A percentile compares a stretch with the other conserved stretches of the same genome.
Evolutionary conservation across 179 eudicot species (phyloP).

Genomic region (Amaranthus tricolor): DNA sequence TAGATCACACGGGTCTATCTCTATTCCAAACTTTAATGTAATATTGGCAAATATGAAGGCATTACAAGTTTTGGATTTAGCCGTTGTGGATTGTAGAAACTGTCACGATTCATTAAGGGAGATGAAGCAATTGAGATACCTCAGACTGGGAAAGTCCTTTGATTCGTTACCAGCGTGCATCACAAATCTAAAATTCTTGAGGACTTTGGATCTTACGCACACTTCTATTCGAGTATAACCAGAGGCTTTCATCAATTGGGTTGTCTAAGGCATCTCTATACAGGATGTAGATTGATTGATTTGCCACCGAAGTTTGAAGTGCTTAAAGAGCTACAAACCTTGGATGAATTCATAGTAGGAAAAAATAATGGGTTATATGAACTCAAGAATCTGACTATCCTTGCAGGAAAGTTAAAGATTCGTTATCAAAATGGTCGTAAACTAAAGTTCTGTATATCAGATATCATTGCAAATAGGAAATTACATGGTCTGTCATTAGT

Average conservation of each 20-base stretch:
- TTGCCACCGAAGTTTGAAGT: constrained; percentile 7
- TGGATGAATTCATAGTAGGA: constrained; percentile 16
- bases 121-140: constrained; percentile 17
- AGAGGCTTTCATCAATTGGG: not conserved
- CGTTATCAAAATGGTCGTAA: not conserved
- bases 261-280: constrained; percentile 5
- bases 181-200: constrained; percentile 17
- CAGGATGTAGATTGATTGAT: not conserved
- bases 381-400: not conserved
- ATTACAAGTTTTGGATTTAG: not conserved
- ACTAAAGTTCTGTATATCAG: too few relatives aligned
- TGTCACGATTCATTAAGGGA: constrained; percentile 18
- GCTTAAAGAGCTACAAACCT: constrained; percentile 12
- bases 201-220: not conserved
- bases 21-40: too few relatives aligned
- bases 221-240: constrained; percentile 11
- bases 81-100: not conserved
- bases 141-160: not conserved
- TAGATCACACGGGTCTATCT: not conserved
- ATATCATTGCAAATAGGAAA: not conserved
- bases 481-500: not conserved
- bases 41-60: not conserved
- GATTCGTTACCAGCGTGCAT: constrained; percentile 2
- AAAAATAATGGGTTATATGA: constrained; percentile 12
- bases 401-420: not conserved